Base-by-base conservation (phyloP, 768 basidiomycete species). In the Cubamyces lactineus region DNA sequence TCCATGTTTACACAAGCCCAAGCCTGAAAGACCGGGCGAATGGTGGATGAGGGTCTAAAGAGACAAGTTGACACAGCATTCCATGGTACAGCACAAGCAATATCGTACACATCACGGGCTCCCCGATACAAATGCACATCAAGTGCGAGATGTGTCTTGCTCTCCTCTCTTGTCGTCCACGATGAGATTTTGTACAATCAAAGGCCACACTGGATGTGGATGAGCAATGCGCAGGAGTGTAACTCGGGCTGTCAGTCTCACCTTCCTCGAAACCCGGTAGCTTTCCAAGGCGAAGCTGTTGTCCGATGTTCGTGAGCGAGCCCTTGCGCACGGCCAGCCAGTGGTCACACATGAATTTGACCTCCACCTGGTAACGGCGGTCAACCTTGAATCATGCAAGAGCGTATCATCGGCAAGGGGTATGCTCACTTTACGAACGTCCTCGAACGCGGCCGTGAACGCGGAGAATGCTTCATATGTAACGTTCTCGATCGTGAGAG, bases 181-280 rank as follows among this genome's bases (percentile, higher is more conserved):
- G 12, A 52, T 86, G 24, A 89, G 74, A 61, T 83, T 83, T 53
- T 82, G 79, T 0, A 84, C 80, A 62, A 89, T 89, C 28, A 83
- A 73, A 2, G 87, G 87, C 88, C 88, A 89, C 15, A 89, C 87
- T 78, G 56, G 47, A 46, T 15, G 17, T 7, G n/a, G 13, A 38
- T 30, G 6, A 21, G 30, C 48, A 52, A 45, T 17, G 40, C 19
- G 11, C 3, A 8, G 9, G 23, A 40, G 28, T 21, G 9, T 2
- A 23, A 38, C 6, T 23, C 13, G 38, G 43, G 28, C 9, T 1
- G 15, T 41, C 57, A 21, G 30, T 71, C 77, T 11, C 16, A 88
- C 89, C 88, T 81, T 93, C 91, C 75, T 94, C 93, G 69, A 94
- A 94, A 0, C 93, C 92, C 17, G 91, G 89, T 71, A 94, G 90